Conservation (phyloP, 1,139 yeast species). For the Yamadazyma atmosphaerica region DNA sequence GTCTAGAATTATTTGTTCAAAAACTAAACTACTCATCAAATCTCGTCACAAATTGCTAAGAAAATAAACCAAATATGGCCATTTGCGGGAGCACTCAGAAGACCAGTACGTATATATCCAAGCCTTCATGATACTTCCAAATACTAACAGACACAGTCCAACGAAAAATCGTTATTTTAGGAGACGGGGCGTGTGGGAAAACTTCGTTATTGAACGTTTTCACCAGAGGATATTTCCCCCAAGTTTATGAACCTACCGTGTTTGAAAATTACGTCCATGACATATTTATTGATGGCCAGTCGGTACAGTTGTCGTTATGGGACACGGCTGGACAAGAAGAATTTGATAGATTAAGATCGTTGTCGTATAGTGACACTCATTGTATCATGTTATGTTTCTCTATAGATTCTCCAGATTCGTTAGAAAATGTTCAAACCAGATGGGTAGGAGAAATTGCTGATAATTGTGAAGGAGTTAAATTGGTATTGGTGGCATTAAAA, state of each 20-base stretch:
- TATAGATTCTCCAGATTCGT: slow-evolving; percentile 90
- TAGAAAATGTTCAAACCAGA: slow-evolving; percentile 88
- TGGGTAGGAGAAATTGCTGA: slow-evolving; percentile 98
- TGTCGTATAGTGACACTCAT: slow-evolving; percentile 93
- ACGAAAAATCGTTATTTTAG: slow-evolving; percentile 91
- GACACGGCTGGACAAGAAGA: slow-evolving; percentile 99
- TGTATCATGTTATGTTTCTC: slow-evolving; percentile 96
- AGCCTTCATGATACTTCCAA: too few species aligned
- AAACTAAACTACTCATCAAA: too few species aligned
- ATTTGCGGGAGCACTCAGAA: slow-evolving; percentile 69
- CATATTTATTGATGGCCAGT: slow-evolving; percentile 91
- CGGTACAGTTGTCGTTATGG: slow-evolving; percentile 92
- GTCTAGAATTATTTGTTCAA: too few species aligned
- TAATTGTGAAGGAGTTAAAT: slow-evolving; percentile 94
- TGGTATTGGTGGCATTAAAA: slow-evolving; percentile 90
- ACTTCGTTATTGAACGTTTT: slow-evolving; percentile 77
- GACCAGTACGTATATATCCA: slow-evolving; percentile 57
- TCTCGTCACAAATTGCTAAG: neutral
- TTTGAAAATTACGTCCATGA: slow-evolving; percentile 98
- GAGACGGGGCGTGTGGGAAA: slow-evolving; percentile 86
- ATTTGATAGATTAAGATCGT: slow-evolving; percentile 86
- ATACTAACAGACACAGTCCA: slow-evolving; percentile 43
- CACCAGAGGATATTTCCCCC: slow-evolving; percentile 97
- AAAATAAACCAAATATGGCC: slow-evolving; percentile 45
- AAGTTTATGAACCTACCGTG: slow-evolving; percentile 97